These are phyloP conservation scores for Sugiyamaella valdiviana DNA, from an alignment of 805 yeast species.

Conservation along the genomic window DNA sequence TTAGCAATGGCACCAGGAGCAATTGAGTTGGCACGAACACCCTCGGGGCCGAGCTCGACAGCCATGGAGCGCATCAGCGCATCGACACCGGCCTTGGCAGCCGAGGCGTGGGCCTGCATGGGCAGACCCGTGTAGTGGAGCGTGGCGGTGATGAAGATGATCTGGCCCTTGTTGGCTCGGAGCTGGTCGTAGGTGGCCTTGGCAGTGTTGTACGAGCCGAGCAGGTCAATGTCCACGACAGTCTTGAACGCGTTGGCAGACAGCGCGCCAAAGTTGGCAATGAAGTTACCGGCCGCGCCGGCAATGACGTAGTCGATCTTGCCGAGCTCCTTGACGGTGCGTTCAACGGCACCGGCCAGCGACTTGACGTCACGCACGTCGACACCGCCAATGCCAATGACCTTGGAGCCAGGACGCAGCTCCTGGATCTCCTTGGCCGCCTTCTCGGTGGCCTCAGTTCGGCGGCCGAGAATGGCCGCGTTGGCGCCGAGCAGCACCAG, in stretches of 20 bases:
- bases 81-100: conserved; percentile 95
- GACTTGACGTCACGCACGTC: conserved; percentile 71
- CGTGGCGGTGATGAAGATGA: conserved; percentile 81
- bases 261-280: conserved; percentile 70
- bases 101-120: conserved; percentile 83
- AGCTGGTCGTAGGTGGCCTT: conserved; percentile 73
- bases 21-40: conserved; percentile 73
- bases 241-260: conserved; percentile 84
- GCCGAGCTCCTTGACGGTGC: conserved; percentile 64
- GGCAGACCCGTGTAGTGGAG: conserved; percentile 86
- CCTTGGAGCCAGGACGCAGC: conserved; percentile 56
- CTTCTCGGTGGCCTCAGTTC: conserved; percentile 52
- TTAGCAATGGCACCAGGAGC: conserved; percentile 89
- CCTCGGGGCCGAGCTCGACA: conserved; percentile 86
- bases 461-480: conserved; percentile 81
- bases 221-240: conserved; percentile 76
- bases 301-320: conserved; percentile 81
- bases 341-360: conserved; percentile 56
- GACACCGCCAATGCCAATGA: conserved; percentile 61
- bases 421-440: conserved; percentile 63
- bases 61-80: conserved; percentile 79
- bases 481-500: conserved; percentile 76
- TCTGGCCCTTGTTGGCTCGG: conserved; percentile 57
- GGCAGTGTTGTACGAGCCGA: conserved; percentile 85
- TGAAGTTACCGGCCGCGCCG: conserved; percentile 94